phyloP scores from a whole-genome alignment of 108 stramenopile species.

The Bacterosira constricta region DNA sequence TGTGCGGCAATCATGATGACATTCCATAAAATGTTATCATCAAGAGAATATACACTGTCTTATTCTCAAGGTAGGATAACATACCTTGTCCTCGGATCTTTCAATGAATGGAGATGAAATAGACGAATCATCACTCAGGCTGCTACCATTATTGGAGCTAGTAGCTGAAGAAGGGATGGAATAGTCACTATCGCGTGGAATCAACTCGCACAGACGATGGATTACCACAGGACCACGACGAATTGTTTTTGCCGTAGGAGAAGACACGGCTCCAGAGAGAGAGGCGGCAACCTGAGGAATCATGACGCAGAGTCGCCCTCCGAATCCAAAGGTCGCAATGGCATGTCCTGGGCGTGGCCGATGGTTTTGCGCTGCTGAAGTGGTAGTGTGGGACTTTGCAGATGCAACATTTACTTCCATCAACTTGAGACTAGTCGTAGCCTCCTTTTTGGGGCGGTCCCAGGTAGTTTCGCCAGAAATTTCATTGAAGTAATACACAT shows the following conservation, averaged over 20 bases:
- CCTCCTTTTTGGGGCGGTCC: slow-evolving; percentile 24
- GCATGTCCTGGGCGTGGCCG: slow-evolving; percentile 48
- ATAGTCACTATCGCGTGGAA: slow-evolving; percentile 34
- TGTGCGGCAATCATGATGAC: slow-evolving; percentile 72
- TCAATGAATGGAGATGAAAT: slow-evolving; percentile 32
- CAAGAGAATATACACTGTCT: slow-evolving; percentile 35
- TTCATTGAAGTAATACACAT: slow-evolving; percentile 63
- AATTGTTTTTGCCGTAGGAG: slow-evolving; percentile 16
- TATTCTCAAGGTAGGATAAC: slow-evolving; percentile 45
- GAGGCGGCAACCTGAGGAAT: slow-evolving; percentile 42
- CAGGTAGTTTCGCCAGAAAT: slow-evolving; percentile 45
- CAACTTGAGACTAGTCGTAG: background rate
- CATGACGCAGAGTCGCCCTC: slow-evolving; percentile 65
- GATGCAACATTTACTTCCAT: background rate
- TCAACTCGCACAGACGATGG: slow-evolving; percentile 35
- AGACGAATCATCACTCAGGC: background rate
- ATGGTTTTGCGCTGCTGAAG: background rate
- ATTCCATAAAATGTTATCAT: slow-evolving; percentile 69
- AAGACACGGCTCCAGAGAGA: slow-evolving; percentile 27
- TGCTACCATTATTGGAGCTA: background rate
- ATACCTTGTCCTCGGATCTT: slow-evolving; percentile 46
- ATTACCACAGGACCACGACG: slow-evolving; percentile 51
- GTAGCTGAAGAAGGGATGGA: slow-evolving; percentile 54
- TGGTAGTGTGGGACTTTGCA: background rate
- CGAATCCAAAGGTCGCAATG: slow-evolving; percentile 72